Evolutionary conservation across 257 asterid species (phyloP).

Genomic region (Solanum rostratum): DNA sequence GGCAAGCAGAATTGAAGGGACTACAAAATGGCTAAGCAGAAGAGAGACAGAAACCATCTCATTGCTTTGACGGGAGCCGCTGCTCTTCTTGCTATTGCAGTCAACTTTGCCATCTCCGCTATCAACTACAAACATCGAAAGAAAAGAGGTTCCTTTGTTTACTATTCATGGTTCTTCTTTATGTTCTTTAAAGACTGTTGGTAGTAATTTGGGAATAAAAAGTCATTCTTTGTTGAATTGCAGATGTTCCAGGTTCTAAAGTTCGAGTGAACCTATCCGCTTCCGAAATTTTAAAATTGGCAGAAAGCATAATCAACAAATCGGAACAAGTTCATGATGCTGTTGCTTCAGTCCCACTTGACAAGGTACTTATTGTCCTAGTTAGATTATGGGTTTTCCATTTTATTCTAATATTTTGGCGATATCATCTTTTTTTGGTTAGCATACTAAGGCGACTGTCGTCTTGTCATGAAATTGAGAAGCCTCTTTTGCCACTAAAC

Average conservation of each 20-base stretch:
- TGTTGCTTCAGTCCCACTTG: constrained; percentile 78
- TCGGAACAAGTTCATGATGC: constrained; percentile 72
- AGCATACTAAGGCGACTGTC: neutral
- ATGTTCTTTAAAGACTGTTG: neutral
- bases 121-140: constrained; percentile 40
- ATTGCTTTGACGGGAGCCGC: constrained; percentile 86
- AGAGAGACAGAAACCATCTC: constrained; percentile 24
- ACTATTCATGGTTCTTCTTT: neutral
- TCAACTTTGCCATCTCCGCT: constrained; percentile 57
- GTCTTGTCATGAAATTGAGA: neutral
- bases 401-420: neutral
- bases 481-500: neutral
- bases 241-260: constrained; percentile 61
- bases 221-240: neutral
- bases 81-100: constrained; percentile 65
- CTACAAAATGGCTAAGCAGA: constrained; percentile 15
- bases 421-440: neutral
- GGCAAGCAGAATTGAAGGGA: neutral
- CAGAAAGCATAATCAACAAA: constrained; percentile 56
- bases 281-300: constrained; percentile 59
- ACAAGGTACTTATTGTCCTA: constrained; percentile 38
- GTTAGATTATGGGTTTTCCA: neutral
- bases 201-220: neutral
- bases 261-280: constrained; percentile 53
- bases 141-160: constrained; percentile 36